A percentile compares a stretch with the other conserved stretches of the same genome.
Evolutionary conservation across 768 basidiomycete species (phyloP).

Genomic region (Candolleomyces efflorescens): DNA sequence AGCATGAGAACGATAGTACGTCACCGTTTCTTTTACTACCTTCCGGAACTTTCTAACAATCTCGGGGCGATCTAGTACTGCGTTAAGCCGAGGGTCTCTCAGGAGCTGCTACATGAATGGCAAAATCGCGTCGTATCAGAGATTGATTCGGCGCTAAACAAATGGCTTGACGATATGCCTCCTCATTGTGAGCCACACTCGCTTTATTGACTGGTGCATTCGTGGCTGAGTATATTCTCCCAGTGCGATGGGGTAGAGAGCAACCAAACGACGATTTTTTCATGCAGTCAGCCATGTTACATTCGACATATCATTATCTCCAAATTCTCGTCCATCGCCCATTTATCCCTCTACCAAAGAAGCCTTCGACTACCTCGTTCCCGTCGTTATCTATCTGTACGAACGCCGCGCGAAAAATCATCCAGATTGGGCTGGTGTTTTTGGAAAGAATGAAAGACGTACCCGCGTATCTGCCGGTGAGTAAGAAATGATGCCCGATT

Average conservation of each 20-base stretch:
- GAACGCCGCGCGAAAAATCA: slow-evolving; percentile 75
- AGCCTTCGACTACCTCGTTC: slow-evolving; percentile 43
- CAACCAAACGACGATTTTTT: slow-evolving; percentile 30
- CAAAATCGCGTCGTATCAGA: slow-evolving; percentile 52
- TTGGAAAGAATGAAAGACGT: slow-evolving; percentile 24
- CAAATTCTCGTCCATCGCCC: slow-evolving; percentile 69
- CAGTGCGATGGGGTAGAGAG: slow-evolving; percentile 35
- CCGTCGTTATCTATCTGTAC: slow-evolving; percentile 75
- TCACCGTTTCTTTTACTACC: not conserved
- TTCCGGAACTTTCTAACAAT: not conserved
- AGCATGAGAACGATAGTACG: slow-evolving; percentile 49
- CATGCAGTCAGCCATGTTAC: slow-evolving; percentile 49
- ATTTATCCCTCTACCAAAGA: slow-evolving; percentile 60
- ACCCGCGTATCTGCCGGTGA: slow-evolving; percentile 30
- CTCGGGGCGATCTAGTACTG: slow-evolving; percentile 16
- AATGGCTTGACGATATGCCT: slow-evolving; percentile 58
- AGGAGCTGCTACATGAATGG: slow-evolving; percentile 29
- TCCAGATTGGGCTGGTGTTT: slow-evolving; percentile 67
- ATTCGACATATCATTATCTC: slow-evolving; percentile 36
- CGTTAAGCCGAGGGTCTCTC: slow-evolving; percentile 29
- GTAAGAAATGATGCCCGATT: not conserved
- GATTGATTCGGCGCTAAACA: slow-evolving; percentile 53
- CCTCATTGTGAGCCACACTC: slow-evolving; percentile 38
- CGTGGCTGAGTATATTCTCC: not conserved
- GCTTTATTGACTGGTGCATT: not conserved